These are phyloP conservation scores for Lasiosphaeria ovina DNA, from an alignment of 495 filamentous ascomycete genomes.

Conservation along the genomic window DNA sequence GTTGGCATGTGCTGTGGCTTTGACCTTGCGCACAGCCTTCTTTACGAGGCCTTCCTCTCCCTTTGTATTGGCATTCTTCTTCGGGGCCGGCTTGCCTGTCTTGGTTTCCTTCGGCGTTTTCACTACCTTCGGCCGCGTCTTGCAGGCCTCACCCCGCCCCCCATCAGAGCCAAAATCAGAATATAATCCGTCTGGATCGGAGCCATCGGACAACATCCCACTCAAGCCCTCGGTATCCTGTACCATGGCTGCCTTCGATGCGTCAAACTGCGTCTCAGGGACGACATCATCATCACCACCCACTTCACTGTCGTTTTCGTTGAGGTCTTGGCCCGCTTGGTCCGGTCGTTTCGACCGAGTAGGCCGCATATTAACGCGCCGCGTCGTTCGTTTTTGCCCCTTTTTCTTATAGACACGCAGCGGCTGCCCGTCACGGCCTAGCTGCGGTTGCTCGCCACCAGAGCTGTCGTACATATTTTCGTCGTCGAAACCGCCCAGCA, in stretches of 20 bases:
- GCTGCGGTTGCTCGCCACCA: slow-evolving; percentile 36
- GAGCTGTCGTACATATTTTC: slow-evolving; percentile 49
- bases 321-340: slow-evolving; percentile 27
- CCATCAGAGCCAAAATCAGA: background rate
- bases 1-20: slow-evolving; percentile 74
- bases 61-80: slow-evolving; percentile 35
- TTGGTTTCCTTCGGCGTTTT: slow-evolving; percentile 1
- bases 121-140: slow-evolving; percentile 31
- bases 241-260: slow-evolving; percentile 21
- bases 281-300: slow-evolving; percentile 27
- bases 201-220: slow-evolving; percentile 16
- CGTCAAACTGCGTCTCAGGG: slow-evolving; percentile 45
- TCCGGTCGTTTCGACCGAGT: slow-evolving; percentile 40
- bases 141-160: slow-evolving; percentile 2
- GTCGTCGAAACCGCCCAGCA: slow-evolving; percentile 63
- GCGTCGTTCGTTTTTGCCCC: slow-evolving; percentile 84
- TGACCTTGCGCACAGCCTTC: slow-evolving; percentile 63
- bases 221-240: slow-evolving; percentile 22
- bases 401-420: slow-evolving; percentile 81
- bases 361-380: slow-evolving; percentile 69
- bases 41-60: slow-evolving; percentile 54
- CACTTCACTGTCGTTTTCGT: slow-evolving; percentile 21
- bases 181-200: slow-evolving; percentile 12
- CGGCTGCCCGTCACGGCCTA: slow-evolving; percentile 47
- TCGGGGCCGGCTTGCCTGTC: background rate